phyloP scores from a whole-genome alignment of 2,329 filamentous ascomycete species.

The Ascochyta clinopodiicola region DNA sequence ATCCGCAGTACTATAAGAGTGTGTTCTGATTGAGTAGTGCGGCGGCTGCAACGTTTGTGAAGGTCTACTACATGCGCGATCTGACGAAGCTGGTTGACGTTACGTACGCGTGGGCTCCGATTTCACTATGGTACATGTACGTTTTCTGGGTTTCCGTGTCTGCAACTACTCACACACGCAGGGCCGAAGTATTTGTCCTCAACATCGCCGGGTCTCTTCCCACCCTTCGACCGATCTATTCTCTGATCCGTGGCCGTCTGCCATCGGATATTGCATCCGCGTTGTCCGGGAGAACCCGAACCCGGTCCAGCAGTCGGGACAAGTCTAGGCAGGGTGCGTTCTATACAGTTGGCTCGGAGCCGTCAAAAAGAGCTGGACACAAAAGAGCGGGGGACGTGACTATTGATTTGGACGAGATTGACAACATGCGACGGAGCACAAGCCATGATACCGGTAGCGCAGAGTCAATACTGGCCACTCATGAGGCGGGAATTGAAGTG shows the following conservation, averaged over 20 bases:
- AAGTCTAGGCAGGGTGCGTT: background rate
- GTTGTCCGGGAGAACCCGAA: background rate
- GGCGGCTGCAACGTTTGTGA: slow-evolving; percentile 8
- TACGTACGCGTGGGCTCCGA: slow-evolving; percentile 1
- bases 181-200: slow-evolving; percentile 18
- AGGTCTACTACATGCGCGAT: slow-evolving; percentile 7
- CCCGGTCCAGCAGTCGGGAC: background rate
- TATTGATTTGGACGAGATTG: background rate
- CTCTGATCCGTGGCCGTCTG: background rate
- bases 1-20: too few relatives aligned
- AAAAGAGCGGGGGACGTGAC: background rate
- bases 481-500: background rate
- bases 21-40: background rate
- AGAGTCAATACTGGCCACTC: too few relatives aligned
- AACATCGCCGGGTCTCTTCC: slow-evolving; percentile 47
- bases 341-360: background rate
- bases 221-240: slow-evolving; percentile 33
- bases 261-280: background rate
- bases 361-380: background rate
- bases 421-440: background rate
- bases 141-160: background rate
- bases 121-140: slow-evolving; percentile 6
- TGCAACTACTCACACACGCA: background rate
- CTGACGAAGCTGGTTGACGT: slow-evolving; percentile 1
- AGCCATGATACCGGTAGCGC: background rate